Evolutionary conservation across 768 basidiomycete species (phyloP).

Genomic region (Suillus fuscotomentosus): DNA sequence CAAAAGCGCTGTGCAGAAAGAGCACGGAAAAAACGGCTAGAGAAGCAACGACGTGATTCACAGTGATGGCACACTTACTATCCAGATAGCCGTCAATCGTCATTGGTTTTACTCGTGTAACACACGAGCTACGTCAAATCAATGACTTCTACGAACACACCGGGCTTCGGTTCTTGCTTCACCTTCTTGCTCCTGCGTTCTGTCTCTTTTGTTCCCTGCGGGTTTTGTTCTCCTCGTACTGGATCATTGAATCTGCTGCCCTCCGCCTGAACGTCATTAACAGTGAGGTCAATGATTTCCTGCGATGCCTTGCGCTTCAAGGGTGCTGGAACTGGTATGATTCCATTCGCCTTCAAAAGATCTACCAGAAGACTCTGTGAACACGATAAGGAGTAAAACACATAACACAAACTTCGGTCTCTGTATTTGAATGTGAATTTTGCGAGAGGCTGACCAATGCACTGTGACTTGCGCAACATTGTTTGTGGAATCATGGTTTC

Average conservation of each 20-base stretch:
- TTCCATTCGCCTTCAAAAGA: slow-evolving; percentile 27
- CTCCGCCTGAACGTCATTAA: slow-evolving; percentile 12
- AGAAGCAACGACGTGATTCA: neutral
- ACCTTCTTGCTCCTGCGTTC: slow-evolving; percentile 19
- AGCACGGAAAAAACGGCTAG: neutral
- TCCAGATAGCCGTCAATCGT: neutral
- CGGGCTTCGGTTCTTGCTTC: slow-evolving; percentile 20
- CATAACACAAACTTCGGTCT: slow-evolving; percentile 21
- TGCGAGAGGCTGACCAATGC: slow-evolving; percentile 15
- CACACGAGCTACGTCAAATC: slow-evolving; percentile 22
- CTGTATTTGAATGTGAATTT: slow-evolving; percentile 32
- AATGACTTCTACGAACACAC: slow-evolving; percentile 24
- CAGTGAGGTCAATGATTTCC: slow-evolving; percentile 25
- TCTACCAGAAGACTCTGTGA: slow-evolving; percentile 10
- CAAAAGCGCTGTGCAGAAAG: neutral
- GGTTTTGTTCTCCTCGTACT: slow-evolving; percentile 1
- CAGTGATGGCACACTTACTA: neutral
- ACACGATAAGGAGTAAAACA: neutral
- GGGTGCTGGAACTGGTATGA: slow-evolving; percentile 18
- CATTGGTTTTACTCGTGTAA: neutral
- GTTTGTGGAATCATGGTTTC: slow-evolving; percentile 8
- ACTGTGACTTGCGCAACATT: neutral
- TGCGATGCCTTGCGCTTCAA: neutral
- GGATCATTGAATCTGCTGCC: slow-evolving; percentile 11
- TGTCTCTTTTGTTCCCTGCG: slow-evolving; percentile 9